These are phyloP conservation scores for Penicillium arizonense DNA, from an alignment of 495 filamentous ascomycete species.

Conservation along the genomic window DNA sequence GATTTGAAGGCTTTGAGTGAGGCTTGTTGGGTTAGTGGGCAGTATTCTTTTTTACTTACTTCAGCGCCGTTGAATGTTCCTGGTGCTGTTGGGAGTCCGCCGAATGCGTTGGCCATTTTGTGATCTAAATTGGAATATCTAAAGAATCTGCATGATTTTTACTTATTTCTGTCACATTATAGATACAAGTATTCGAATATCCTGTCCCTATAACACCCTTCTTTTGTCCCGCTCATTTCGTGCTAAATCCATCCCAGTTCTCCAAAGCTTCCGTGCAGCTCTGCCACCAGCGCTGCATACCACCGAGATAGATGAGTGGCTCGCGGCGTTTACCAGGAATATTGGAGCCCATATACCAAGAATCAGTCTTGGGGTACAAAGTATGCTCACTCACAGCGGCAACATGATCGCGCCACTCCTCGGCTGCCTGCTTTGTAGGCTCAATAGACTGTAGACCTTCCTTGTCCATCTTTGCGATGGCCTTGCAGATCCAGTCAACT, in stretches of 20 bases:
- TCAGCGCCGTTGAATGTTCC: constrained; percentile 45
- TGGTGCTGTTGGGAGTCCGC: constrained; percentile 41
- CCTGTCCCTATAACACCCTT: too few relatives aligned
- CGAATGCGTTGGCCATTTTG: constrained; percentile 41
- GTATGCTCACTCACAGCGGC: constrained; percentile 23
- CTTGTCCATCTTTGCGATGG: constrained; percentile 37
- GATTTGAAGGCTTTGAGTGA: constrained; percentile 53
- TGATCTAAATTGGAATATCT: constrained; percentile 9
- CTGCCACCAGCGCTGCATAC: constrained; percentile 30
- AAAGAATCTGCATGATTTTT: too few relatives aligned
- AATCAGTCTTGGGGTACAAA: constrained; percentile 29
- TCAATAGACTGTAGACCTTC: constrained; percentile 38
- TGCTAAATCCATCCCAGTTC: constrained; percentile 15
- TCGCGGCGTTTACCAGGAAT: constrained; percentile 45
- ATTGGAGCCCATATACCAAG: constrained; percentile 46
- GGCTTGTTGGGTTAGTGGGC: constrained; percentile 38
- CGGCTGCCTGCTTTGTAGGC: constrained; percentile 31
- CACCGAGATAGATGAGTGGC: constrained; percentile 40
- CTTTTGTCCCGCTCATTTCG: background rate
- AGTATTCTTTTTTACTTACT: constrained; percentile 45
- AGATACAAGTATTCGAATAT: too few relatives aligned
- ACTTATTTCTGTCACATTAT: too few relatives aligned
- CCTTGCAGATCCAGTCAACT: constrained; percentile 49
- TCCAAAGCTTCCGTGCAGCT: constrained; percentile 15
- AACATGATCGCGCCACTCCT: constrained; percentile 38